phyloP scores from a whole-genome alignment of 768 basidiomycete genomes.

The Lactarius indigo region DNA sequence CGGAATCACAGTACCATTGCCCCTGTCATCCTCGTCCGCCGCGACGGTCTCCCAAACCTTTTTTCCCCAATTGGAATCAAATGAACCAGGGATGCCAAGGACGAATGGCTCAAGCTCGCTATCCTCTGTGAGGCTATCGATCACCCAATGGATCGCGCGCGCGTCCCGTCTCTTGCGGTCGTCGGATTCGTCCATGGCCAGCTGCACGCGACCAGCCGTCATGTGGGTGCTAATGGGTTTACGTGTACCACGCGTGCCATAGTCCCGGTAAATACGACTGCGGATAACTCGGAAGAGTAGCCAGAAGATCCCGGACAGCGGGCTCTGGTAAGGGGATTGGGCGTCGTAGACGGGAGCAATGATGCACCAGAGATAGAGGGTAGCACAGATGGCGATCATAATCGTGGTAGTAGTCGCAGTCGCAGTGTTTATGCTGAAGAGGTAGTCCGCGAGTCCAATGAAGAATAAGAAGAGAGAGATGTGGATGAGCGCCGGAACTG shows the following conservation, averaged over 20 bases:
- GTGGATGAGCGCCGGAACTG: conserved; percentile 45
- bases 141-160: too few relatives aligned
- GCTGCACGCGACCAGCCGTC: conserved; percentile 1
- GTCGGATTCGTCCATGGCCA: conserved; percentile 9
- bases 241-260: not conserved
- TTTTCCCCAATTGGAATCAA: too few relatives aligned
- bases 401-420: conserved; percentile 8
- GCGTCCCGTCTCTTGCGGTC: not conserved
- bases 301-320: conserved; percentile 15
- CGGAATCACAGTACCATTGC: too few relatives aligned
- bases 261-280: conserved; percentile 4
- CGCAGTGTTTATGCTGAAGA: conserved; percentile 31
- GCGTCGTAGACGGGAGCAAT: conserved; percentile 8
- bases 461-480: conserved; percentile 37
- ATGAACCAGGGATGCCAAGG: too few relatives aligned
- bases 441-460: conserved; percentile 44
- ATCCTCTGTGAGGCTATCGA: too few relatives aligned
- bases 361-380: conserved; percentile 19
- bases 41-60: too few relatives aligned
- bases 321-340: conserved; percentile 16
- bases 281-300: conserved; percentile 8
- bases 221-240: conserved; percentile 8
- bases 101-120: too few relatives aligned
- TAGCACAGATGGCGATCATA: conserved; percentile 3
- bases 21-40: too few relatives aligned